Conservation (phyloP, 208 protist genomes). For the Trypanosoma conorhini region DNA sequence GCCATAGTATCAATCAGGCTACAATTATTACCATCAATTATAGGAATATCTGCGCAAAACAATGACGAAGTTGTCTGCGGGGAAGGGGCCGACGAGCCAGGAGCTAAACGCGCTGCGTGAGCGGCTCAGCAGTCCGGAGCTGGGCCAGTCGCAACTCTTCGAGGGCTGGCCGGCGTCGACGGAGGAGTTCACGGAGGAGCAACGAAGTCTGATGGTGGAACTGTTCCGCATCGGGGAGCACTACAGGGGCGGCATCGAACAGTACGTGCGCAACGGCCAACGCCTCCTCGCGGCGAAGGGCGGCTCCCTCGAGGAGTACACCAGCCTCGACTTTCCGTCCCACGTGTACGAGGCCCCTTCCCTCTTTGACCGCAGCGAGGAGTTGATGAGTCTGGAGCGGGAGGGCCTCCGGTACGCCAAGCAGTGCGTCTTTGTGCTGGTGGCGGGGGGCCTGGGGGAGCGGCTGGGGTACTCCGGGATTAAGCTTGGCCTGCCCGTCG, state of each 20-base stretch:
- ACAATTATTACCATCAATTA: too few species aligned
- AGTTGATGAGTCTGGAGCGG: constrained; percentile 52
- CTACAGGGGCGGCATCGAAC: constrained; percentile 78
- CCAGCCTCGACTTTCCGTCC: constrained; percentile 58
- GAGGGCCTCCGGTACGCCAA: constrained; percentile 39
- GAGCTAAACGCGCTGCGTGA: constrained; percentile 58
- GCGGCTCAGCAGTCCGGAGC: constrained; percentile 35
- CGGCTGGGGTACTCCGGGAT: constrained; percentile 91
- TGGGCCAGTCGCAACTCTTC: constrained; percentile 79
- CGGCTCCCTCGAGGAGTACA: constrained; percentile 31
- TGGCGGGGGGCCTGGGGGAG: constrained; percentile 93
- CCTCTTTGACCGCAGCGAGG: constrained; percentile 35
- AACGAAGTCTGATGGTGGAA: constrained; percentile 45
- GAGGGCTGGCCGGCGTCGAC: constrained; percentile 44
- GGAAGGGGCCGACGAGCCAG: constrained; percentile 5
- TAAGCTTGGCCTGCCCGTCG: constrained; percentile 87
- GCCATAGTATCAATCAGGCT: too few species aligned
- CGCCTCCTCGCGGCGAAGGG: constrained; percentile 54
- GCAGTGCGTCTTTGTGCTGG: constrained; percentile 86
- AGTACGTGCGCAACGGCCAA: constrained; percentile 79
- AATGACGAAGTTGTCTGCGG: constrained; percentile 1
- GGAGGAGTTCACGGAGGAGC: constrained; percentile 40
- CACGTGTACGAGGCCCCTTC: constrained; percentile 67
- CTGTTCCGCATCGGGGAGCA: constrained; percentile 50
- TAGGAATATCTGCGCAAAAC: too few species aligned